Base-by-base conservation (phyloP, 495 filamentous ascomycete genomes). In the Talaromyces adpressus region DNA sequence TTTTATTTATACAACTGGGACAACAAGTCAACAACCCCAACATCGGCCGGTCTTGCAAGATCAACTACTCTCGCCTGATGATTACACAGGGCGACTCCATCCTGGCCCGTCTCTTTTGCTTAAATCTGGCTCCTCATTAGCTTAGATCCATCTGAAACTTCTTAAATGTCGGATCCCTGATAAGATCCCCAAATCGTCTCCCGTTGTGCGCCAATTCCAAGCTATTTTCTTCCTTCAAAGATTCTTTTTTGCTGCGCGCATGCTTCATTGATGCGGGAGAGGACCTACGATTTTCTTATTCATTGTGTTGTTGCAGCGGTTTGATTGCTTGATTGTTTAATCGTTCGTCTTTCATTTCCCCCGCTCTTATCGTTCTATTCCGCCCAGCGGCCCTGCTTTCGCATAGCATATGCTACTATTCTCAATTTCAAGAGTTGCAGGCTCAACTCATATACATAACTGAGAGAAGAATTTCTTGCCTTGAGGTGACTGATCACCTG, bases 401-500 rank as follows among this genome's bases (percentile, higher is more conserved):
- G 51, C 51, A 49, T 20, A 18, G 45, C 45, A 20, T 49, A 49
- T 49, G 45, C 16, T 36, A 20, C 56, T 9, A 23, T 25, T 22
- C 14, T 36, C 30, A 22, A n/a, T 54, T 53, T 34, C 59, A 61
- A 14, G 29, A 61, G 56, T 36, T 36, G 27, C 56, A 58, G 27
- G 56, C 29, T 58, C 56, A 32, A 32, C 27, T 58, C 59, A 45
- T 49, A 61, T 27, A 47, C 22, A 62, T 32, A 34, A 52, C 34
- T 60, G 30, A 63, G 54, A 29, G 62, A 63, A 56, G 4, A 9
- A 14, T n/a, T 29, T 18, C 20, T 56, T 56, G n/a, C 9, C 18
- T 18, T 22, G 18, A 49, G 18, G n/a, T 20, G 6, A 56, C 12
- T 6, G 23, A 27, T 56, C 52, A 12, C 20, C 52, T 29, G 5